Evolutionary conservation across 1,139 yeast genomes (phyloP).

Genomic region (Saccharomyces hybrid): DNA sequence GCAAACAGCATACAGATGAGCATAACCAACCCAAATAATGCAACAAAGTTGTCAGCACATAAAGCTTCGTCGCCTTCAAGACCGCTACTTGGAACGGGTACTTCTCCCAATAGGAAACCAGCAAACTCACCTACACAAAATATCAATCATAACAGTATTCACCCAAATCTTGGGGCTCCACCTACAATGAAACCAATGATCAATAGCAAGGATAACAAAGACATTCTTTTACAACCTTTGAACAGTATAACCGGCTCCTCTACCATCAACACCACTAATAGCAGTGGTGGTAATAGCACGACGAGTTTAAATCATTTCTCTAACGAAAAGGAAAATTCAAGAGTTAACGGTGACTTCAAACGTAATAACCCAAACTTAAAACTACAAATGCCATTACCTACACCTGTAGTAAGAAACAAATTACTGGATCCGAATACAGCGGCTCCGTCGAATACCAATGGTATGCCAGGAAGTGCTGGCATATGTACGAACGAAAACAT

Average conservation of each 20-base stretch:
- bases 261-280: constrained; percentile 8
- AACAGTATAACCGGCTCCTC: constrained; percentile 36
- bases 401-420: constrained; percentile 31
- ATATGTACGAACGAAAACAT: constrained; percentile 35
- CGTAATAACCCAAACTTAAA: constrained; percentile 37
- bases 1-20: constrained; percentile 1
- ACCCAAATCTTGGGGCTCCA: constrained; percentile 10
- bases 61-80: constrained; percentile 26
- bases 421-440: constrained; percentile 27
- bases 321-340: constrained; percentile 12
- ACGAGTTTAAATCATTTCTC: neutral
- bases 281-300: constrained; percentile 1
- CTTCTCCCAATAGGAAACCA: constrained; percentile 21
- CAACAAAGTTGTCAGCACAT: constrained; percentile 1
- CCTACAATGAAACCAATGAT: constrained; percentile 26
- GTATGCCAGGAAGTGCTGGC: constrained; percentile 9
- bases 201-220: constrained; percentile 29
- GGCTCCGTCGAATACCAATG: constrained; percentile 1
- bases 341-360: constrained; percentile 30
- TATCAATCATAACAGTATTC: neutral
- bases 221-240: constrained; percentile 51
- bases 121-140: constrained; percentile 16
- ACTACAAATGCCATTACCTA: constrained; percentile 46
- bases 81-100: constrained; percentile 4
- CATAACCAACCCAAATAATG: neutral